Base-by-base conservation (phyloP, 805 yeast genomes). In the Suhomyces sp. region DNA sequence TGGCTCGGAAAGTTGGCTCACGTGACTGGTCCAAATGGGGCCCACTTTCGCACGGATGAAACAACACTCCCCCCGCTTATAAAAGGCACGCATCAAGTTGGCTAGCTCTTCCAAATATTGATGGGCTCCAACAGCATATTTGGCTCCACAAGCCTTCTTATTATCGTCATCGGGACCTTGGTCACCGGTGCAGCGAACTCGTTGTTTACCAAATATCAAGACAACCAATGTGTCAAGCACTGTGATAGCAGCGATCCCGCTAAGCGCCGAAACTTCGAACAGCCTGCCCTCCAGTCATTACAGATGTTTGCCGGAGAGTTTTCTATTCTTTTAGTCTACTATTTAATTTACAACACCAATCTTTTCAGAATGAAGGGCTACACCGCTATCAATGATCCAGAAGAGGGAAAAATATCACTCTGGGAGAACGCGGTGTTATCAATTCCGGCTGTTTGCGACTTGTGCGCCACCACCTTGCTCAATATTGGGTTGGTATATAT, bases 281-380 rank as follows among this genome's bases (percentile, higher is more conserved):
- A 87, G 68, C 94, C 96, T 0, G 89, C 85, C 6, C 63, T 88
- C 33, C 94, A 88, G 64, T 84, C 94, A 1, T 68, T 86, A 17
- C 93, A 88, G 66, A 88, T 88, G 94, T 87, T 88, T 61, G 64
- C 86, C 4, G 96, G 92, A 21, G 96, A 88, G 61, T 67, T 81
- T 35, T 65, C 69, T 22, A 79, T 84, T 47, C 77, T 75, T 65
- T 41, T 78, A 6, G 76, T 77, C 17, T 78, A 72, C 56, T 62
- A 61, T 55, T 52, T 68, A 39, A 40, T 67, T 24, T 64, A 65
- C 49, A 60, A 60, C n/a, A 52, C 58, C n/a, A 31, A 33, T 15
- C 47, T 50, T 20, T 49, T 44, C 22, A 27, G 47, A 10, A 49
- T 51, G 22, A 49, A 51, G 19, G 65, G 53, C 3, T 63, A 64